Evolutionary conservation across 192 early-diverging fungal species (phyloP).

Genomic region (Haplosporangium gracile): DNA sequence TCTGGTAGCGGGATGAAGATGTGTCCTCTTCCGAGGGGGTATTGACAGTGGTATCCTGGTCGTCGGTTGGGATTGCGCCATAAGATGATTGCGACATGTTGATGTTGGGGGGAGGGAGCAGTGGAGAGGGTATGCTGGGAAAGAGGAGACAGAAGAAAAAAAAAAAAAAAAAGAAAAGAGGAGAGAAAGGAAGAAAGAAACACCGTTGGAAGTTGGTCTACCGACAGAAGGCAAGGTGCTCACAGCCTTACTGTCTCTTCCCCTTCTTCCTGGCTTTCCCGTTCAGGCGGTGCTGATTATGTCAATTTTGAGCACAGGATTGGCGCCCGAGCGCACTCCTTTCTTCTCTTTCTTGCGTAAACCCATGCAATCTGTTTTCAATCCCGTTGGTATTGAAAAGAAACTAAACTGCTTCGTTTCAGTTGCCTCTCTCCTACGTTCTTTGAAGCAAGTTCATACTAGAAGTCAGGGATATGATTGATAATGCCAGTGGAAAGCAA

Average conservation of each 20-base stretch:
- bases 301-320: not conserved
- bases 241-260: not conserved
- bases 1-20: constrained; percentile 13
- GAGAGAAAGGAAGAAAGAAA: not conserved
- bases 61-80: constrained; percentile 36
- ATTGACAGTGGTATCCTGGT: not conserved
- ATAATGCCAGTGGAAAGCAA: no score
- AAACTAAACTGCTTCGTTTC: not conserved
- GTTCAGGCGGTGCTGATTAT: not conserved
- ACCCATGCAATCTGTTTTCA: not conserved
- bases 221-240: not conserved
- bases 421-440: not conserved
- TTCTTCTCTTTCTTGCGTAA: not conserved
- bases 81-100: constrained; percentile 28
- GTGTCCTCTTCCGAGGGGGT: no score
- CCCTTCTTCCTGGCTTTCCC: not conserved
- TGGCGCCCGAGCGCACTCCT: not conserved
- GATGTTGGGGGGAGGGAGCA: not conserved
- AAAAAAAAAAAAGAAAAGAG: not conserved
- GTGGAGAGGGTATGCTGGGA: not conserved
- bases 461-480: no score
- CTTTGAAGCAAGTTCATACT: no score
- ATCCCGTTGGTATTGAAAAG: not conserved
- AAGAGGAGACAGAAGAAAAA: no score
- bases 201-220: not conserved